These are phyloP conservation scores for Phytophthora sp. DNA, from an alignment of 352 stramenopile species.

Conservation along the genomic window DNA sequence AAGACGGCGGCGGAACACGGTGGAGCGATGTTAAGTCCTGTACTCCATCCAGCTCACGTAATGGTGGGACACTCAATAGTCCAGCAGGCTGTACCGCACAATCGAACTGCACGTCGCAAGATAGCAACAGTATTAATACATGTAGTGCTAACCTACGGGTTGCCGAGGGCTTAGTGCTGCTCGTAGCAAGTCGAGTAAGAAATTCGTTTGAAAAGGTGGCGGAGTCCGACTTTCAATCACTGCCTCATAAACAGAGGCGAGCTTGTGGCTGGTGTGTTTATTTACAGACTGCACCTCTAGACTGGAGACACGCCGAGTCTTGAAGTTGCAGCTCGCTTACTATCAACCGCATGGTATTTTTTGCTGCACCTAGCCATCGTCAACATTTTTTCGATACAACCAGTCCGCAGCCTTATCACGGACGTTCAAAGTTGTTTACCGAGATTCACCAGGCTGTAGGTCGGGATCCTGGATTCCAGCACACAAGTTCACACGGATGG, in stretches of 20 bases:
- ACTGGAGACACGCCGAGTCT: not conserved
- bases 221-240: not conserved
- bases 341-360: too few relatives aligned
- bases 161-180: too few relatives aligned
- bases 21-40: too few relatives aligned
- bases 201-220: too few relatives aligned
- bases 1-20: too few relatives aligned
- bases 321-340: too few relatives aligned
- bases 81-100: too few relatives aligned
- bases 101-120: slow-evolving; percentile 6
- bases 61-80: slow-evolving; percentile 27
- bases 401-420: not conserved
- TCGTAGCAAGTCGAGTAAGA: too few relatives aligned
- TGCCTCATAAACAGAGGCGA: slow-evolving; percentile 3
- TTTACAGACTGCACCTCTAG: not conserved
- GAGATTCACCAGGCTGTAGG: slow-evolving; percentile 16
- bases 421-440: slow-evolving; percentile 9
- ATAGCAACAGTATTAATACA: too few relatives aligned
- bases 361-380: not conserved
- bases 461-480: too few relatives aligned
- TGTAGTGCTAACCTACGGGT: too few relatives aligned
- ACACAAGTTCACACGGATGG: slow-evolving; percentile 4
- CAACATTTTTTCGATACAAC: slow-evolving; percentile 2
- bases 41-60: not conserved
- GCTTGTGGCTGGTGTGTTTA: not conserved